These are phyloP conservation scores for Syzygium aromaticum DNA, from an alignment of 345 rosid species.

Conservation along the genomic window DNA sequence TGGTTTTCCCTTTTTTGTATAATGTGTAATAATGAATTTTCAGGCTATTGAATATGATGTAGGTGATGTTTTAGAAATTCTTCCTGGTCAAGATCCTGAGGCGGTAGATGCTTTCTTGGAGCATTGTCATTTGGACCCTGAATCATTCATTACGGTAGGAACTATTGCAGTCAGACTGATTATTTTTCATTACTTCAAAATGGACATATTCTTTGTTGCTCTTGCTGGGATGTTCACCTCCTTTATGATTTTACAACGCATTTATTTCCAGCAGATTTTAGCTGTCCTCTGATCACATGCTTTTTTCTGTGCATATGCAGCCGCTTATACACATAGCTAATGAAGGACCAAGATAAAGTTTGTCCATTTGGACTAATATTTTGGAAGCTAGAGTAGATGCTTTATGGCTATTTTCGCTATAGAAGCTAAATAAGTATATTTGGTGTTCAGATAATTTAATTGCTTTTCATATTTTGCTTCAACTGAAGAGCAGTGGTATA, in stretches of 20 bases:
- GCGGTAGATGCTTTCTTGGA: slow-evolving; percentile 62
- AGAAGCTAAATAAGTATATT: neutral
- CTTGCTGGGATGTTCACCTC: neutral
- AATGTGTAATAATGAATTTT: slow-evolving; percentile 4
- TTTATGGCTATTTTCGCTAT: neutral
- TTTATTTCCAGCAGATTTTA: neutral
- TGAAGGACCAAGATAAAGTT: neutral
- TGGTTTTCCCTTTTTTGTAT: neutral
- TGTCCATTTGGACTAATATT: neutral
- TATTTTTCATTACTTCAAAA: neutral
- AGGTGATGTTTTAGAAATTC: slow-evolving; percentile 89
- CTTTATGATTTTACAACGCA: neutral
- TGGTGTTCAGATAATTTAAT: neutral
- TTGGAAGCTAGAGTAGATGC: neutral
- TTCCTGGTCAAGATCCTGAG: slow-evolving; percentile 60
- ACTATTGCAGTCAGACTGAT: neutral
- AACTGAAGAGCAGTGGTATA: neutral
- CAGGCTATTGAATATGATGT: slow-evolving; percentile 56
- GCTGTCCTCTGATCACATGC: neutral
- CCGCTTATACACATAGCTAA: neutral
- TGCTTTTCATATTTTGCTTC: neutral
- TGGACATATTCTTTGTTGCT: neutral
- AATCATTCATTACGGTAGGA: slow-evolving; percentile 66
- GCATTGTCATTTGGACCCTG: slow-evolving; percentile 73
- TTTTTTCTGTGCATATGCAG: neutral